Base-by-base conservation (phyloP, 225 moss, liverwort and hornwort genomes). In the Anthoceros angustus region DNA sequence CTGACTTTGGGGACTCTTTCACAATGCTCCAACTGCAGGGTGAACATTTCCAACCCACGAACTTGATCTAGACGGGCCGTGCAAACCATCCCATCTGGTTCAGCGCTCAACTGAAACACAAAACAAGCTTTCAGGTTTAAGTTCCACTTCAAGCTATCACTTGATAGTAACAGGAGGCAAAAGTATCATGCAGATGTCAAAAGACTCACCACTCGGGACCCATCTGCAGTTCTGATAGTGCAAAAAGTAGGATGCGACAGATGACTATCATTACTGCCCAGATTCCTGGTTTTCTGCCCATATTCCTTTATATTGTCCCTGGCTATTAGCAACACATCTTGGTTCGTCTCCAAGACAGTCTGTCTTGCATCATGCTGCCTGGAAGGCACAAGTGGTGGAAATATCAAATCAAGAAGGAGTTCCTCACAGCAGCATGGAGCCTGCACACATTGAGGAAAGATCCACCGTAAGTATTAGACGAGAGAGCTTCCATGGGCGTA, bases 391-490 rank as follows among this genome's bases (percentile, higher is more conserved):
- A 73, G 46, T 15, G 68, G 39, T 73, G 73, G 73, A 50, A 73
- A 68, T 63, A 40, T 63, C 16, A 73, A 64, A 50, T 73, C 73
- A 45, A 73, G 39, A 63, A 73, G 62, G 49, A 73, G 68, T 64
- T 73, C 73, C 48, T 73, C 73, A 68, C 73, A 73, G 66, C 73
- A 73, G 68, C 73, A 73, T 15, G 73, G 65, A 16, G 68, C 73
- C 73, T 73, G 73, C 18, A 40, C 32, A 32, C 32, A 32, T 32
- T 32, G n/a, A 32, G 32, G 32, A 32, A 32, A 1, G 32, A 32
- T 32, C 32, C 32, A 32, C 32, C 32, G 32, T 32, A 1, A 32
- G 32, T 4, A 32, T 1, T 32, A 32, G 32, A 32, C 4, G 32
- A 32, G 32, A 32, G 32, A 32, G 32, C 2, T 32, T 32, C 32